Evolutionary conservation across 2,329 filamentous ascomycete genomes (phyloP), one percentile per base, ranked within the genome.

Genomic region (Talaromyces sp.): DNA sequence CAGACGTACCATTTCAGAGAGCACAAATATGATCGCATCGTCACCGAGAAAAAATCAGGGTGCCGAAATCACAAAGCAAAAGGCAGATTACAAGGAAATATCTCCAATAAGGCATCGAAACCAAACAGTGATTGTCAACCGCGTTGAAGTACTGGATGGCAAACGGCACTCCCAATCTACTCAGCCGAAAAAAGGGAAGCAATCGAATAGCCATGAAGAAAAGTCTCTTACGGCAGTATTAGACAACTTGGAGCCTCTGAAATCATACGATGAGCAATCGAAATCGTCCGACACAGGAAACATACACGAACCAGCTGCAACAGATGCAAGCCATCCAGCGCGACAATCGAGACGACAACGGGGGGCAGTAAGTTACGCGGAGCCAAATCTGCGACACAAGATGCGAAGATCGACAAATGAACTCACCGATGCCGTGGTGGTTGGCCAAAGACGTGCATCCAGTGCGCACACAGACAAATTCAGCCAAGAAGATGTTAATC

Each of bases 321-420:
- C 59, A 46, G 56, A 61, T 14, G 49, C 59, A 8, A 53, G 56
- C 19, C 58, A 57, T 41, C 26, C 56, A 29, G 80, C 84, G 29
- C 82, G 90, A 51, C 84, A 85, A 24, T 88, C 86, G 66, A 81
- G 90, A 65, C 84, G 90, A 64, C 84, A 85, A 54, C 82, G 88
- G 67, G 78, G 84, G 11, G 81, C 86, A 55, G 84, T 95, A 63
- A 93, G 89, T 77, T 95, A 95, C 72, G 89, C 89, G 11, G 89
- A 93, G 72, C 90, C 90, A 1, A 93, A 89, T 68, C 79, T 95
- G 49, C 83, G 89, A 63, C 89, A 88, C 70, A 95, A 95, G 77
- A 93, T 95, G 90, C 84, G 90, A 61, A 84, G 90, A 62, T 89
- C 90, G 24, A 89, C 88, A 1, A 90, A 90, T 70, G 86, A 90